phyloP scores from a whole-genome alignment of 2,329 filamentous ascomycete species.

The Pseudocercospora ulei region DNA sequence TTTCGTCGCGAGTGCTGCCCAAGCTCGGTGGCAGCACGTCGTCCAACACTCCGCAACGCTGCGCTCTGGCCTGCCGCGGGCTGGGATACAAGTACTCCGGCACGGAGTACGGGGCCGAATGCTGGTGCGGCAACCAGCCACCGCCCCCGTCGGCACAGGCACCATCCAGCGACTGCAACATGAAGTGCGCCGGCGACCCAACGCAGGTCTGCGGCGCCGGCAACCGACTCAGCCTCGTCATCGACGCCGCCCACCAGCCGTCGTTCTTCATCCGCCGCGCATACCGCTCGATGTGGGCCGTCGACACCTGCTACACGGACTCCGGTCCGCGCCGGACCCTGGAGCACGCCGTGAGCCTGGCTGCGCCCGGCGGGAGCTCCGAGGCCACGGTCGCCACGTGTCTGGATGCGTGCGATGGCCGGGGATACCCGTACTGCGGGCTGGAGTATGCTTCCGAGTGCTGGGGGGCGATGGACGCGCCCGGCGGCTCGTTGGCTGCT shows the following conservation, averaged over 20 bases:
- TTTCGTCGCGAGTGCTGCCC: conserved; percentile 16
- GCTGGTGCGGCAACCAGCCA: conserved; percentile 22
- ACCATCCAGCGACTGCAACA: conserved; percentile 20
- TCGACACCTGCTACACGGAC: conserved; percentile 28
- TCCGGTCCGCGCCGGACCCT: conserved; percentile 21
- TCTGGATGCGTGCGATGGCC: conserved; percentile 24
- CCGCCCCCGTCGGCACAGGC: conserved; percentile 6
- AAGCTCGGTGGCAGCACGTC: background rate
- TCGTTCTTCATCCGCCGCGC: conserved; percentile 24
- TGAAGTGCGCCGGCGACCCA: conserved; percentile 24
- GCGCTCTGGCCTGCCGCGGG: conserved; percentile 26
- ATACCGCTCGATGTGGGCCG: conserved; percentile 23
- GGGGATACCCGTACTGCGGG: conserved; percentile 26
- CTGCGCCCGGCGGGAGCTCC: conserved; percentile 20
- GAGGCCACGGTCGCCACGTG: conserved; percentile 29
- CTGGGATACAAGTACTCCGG: conserved; percentile 34
- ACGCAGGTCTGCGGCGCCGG: conserved; percentile 26
- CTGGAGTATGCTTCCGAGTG: conserved; percentile 29
- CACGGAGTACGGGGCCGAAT: conserved; percentile 33
- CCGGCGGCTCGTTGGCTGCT: background rate
- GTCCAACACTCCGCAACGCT: conserved; percentile 23
- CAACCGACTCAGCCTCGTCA: conserved; percentile 14
- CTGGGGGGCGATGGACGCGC: conserved; percentile 21
- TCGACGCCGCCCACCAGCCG: conserved; percentile 24
- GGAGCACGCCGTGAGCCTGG: conserved; percentile 16